Evolutionary conservation across 139 green algal genomes (phyloP).

Genomic region (Auxenochlorella protothecoides): DNA sequence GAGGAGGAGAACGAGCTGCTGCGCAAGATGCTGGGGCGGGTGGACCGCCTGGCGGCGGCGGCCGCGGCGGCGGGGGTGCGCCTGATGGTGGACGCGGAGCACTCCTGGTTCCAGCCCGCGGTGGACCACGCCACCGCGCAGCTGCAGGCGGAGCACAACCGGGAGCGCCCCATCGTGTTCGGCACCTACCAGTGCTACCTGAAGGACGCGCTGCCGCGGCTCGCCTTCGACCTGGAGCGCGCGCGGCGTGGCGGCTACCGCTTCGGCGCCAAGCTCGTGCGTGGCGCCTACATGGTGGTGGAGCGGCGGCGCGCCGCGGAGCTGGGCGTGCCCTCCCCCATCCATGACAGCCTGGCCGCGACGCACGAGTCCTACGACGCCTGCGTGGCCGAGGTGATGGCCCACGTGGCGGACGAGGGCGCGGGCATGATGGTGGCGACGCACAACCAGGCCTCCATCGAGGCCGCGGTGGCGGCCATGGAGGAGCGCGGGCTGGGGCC

Average conservation of each 20-base stretch:
- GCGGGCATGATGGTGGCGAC: constrained; percentile 59
- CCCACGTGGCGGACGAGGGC: constrained; percentile 17
- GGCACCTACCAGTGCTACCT: constrained; percentile 84
- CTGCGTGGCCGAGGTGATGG: constrained; percentile 29
- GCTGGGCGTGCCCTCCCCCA: constrained; percentile 45
- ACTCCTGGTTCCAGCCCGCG: constrained; percentile 80
- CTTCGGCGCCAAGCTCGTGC: constrained; percentile 59
- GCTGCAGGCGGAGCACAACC: constrained; percentile 66
- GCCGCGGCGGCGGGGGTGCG: constrained; percentile 34
- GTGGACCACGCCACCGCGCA: constrained; percentile 68
- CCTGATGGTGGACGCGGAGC: constrained; percentile 81
- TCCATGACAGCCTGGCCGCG: constrained; percentile 53
- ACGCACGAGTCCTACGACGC: constrained; percentile 66
- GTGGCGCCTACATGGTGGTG: constrained; percentile 60
- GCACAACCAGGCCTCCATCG: constrained; percentile 63
- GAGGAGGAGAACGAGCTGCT: constrained; percentile 57
- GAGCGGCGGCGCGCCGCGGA: constrained; percentile 51
- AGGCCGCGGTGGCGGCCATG: constrained; percentile 55
- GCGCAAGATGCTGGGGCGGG: constrained; percentile 47
- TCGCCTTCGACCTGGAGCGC: constrained; percentile 59
- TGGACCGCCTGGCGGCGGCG: constrained; percentile 39
- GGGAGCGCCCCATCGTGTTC: constrained; percentile 39
- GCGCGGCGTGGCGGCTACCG: constrained; percentile 25
- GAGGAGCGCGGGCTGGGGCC: constrained; percentile 36
- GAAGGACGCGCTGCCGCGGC: constrained; percentile 38